phyloP scores from a whole-genome alignment of 2,329 filamentous ascomycete species.

The Aspergillus japonicus region DNA sequence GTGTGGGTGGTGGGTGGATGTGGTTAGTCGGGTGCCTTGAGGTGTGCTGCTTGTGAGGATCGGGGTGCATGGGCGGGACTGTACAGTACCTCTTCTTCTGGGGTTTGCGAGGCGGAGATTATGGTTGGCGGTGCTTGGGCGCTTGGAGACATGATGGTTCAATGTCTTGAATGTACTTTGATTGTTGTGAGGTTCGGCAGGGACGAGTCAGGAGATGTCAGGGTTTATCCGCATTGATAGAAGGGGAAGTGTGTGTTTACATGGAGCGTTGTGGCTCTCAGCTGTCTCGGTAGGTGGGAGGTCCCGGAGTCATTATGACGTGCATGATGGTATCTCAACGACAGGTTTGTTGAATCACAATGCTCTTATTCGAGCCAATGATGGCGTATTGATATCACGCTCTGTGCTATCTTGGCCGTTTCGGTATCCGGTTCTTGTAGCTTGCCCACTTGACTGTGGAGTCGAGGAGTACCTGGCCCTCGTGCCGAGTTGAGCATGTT shows the following conservation, averaged over 20 bases:
- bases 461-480: too few species aligned
- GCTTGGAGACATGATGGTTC: constrained; percentile 2
- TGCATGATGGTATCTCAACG: neutral
- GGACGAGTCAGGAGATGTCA: neutral
- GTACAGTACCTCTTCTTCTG: constrained; percentile 7
- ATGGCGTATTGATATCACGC: too few species aligned
- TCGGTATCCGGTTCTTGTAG: too few species aligned
- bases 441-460: too few species aligned
- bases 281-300: neutral
- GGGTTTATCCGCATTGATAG: too few species aligned
- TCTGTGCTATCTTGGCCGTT: too few species aligned
- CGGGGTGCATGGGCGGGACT: neutral
- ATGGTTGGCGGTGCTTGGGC: constrained; percentile 5
- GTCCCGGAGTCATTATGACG: neutral
- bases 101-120: constrained; percentile 4
- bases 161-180: neutral
- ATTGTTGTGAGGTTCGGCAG: neutral
- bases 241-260: neutral
- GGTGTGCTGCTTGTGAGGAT: too few species aligned
- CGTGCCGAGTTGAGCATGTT: too few species aligned
- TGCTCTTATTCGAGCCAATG: too few species aligned
- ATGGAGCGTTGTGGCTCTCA: neutral
- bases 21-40: neutral
- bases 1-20: neutral
- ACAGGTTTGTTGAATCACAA: neutral